Conservation (phyloP, 495 filamentous ascomycete genomes). For the Neurospora sp. region DNA sequence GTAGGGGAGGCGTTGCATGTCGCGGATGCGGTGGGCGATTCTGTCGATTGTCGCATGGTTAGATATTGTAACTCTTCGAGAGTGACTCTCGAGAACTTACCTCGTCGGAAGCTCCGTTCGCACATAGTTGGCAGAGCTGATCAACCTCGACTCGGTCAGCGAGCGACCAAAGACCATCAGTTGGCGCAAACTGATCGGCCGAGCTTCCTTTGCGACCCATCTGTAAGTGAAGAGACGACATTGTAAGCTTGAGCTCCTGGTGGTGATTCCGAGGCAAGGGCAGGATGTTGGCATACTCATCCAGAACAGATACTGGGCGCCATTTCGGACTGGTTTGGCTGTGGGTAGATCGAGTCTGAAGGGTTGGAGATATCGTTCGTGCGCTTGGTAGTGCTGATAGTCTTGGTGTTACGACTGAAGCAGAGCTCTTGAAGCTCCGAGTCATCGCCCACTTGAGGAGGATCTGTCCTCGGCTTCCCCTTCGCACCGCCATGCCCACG, state of each 20-base stretch:
- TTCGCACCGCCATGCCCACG: slow-evolving; percentile 4
- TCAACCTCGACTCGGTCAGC: slow-evolving; percentile 76
- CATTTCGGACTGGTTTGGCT: slow-evolving; percentile 46
- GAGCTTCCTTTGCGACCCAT: slow-evolving; percentile 77
- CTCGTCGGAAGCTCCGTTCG: slow-evolving; percentile 89
- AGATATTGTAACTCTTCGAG: not conserved
- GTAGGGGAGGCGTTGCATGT: slow-evolving; percentile 95
- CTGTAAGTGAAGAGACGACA: slow-evolving; percentile 32
- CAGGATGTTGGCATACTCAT: slow-evolving; percentile 54
- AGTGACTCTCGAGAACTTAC: slow-evolving; percentile 27
- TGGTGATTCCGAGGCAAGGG: not conserved
- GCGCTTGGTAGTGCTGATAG: not conserved
- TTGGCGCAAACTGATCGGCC: slow-evolving; percentile 81
- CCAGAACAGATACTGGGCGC: slow-evolving; percentile 72
- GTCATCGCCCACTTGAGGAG: not conserved
- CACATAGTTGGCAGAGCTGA: slow-evolving; percentile 95
- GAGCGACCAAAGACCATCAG: slow-evolving; percentile 89
- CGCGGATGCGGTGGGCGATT: slow-evolving; percentile 84
- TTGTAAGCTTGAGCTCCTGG: slow-evolving; percentile 7
- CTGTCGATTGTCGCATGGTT: slow-evolving; percentile 26
- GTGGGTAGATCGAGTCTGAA: not conserved
- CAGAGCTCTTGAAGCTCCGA: not conserved
- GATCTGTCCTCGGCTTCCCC: slow-evolving; percentile 2
- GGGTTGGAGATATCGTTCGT: not conserved
- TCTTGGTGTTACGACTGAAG: not conserved